Percentiles rank a stretch among this genome's conserved stretches.
phyloP scores from a whole-genome alignment of 2,329 filamentous ascomycete species.

The Xylariaceae sp. region DNA sequence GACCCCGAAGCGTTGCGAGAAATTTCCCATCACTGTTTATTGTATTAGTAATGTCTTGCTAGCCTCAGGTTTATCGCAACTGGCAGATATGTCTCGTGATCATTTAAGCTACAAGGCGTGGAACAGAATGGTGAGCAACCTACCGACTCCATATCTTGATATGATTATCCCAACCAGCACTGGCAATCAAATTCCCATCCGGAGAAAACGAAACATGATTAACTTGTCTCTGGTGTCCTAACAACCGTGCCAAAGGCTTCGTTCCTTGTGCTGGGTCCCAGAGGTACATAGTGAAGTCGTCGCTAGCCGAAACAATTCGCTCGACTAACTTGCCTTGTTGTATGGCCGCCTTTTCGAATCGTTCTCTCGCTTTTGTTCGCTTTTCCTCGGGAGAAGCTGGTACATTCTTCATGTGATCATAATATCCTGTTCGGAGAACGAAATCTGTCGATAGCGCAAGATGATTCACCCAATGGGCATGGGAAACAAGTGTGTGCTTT shows the following conservation, averaged over 20 bases:
- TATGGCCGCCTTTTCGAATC: conserved; percentile 84
- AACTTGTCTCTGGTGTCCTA: conserved; percentile 96
- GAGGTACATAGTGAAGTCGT: conserved; percentile 95
- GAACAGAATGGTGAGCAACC: conserved; percentile 13
- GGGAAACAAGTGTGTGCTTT: conserved; percentile 75
- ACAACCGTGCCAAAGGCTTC: conserved; percentile 84
- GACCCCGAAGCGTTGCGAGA: conserved; percentile 83
- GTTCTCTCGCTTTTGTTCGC: conserved; percentile 72
- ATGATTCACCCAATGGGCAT: conserved; percentile 96
- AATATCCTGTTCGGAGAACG: conserved; percentile 80
- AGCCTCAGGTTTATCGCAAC: too few relatives aligned
- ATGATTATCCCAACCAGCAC: conserved; percentile 89
- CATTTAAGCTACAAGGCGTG: background rate
- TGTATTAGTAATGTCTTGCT: conserved; percentile 17
- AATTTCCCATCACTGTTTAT: conserved; percentile 67
- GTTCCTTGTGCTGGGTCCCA: conserved; percentile 80
- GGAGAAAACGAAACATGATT: conserved; percentile 95
- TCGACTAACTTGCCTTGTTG: conserved; percentile 78
- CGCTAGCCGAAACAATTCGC: conserved; percentile 84
- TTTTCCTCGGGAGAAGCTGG: conserved; percentile 72
- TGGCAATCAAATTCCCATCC: conserved; percentile 85
- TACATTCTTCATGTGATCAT: conserved; percentile 74
- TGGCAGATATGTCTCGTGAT: background rate
- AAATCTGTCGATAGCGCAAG: conserved; percentile 92
- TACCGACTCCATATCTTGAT: conserved; percentile 87